phyloP scores from a whole-genome alignment of 306 rosid genomes.

The Adenanthera pavonina region DNA sequence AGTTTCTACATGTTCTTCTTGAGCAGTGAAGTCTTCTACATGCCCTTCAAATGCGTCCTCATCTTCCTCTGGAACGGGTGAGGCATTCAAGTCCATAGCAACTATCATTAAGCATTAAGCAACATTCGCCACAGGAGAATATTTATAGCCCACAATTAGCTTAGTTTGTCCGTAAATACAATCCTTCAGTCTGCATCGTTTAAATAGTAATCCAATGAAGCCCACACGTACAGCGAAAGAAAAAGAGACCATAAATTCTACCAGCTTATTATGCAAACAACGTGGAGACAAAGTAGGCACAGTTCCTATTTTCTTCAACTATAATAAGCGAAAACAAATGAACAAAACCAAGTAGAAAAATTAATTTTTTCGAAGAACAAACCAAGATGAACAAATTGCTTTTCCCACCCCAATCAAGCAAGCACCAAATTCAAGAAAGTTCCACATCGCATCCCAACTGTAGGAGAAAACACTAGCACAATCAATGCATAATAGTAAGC shows the following conservation, averaged over 20 bases:
- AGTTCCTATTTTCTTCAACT: not conserved
- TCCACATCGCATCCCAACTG: slow-evolving; percentile 24
- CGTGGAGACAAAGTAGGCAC: not conserved
- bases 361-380: not conserved
- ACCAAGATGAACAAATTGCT: not conserved
- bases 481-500: slow-evolving; percentile 31
- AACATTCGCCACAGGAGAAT: slow-evolving; percentile 52
- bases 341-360: not conserved
- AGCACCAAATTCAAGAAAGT: slow-evolving; percentile 16
- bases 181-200: slow-evolving; percentile 44
- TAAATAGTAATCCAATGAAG: slow-evolving; percentile 28
- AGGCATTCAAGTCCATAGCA: slow-evolving; percentile 99
- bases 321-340: not conserved
- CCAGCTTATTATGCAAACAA: slow-evolving; percentile 11
- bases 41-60: slow-evolving; percentile 78
- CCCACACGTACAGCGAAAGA: not conserved
- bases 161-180: slow-evolving; percentile 5
- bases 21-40: slow-evolving; percentile 58
- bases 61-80: slow-evolving; percentile 94
- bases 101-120: slow-evolving; percentile 77
- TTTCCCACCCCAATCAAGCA: slow-evolving; percentile 31
- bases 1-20: slow-evolving; percentile 77
- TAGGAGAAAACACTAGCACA: slow-evolving; percentile 20
- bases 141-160: slow-evolving; percentile 32
- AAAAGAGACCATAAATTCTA: not conserved